Base-by-base conservation (phyloP, 805 yeast species). In the Cyberlindnera maclurae region DNA sequence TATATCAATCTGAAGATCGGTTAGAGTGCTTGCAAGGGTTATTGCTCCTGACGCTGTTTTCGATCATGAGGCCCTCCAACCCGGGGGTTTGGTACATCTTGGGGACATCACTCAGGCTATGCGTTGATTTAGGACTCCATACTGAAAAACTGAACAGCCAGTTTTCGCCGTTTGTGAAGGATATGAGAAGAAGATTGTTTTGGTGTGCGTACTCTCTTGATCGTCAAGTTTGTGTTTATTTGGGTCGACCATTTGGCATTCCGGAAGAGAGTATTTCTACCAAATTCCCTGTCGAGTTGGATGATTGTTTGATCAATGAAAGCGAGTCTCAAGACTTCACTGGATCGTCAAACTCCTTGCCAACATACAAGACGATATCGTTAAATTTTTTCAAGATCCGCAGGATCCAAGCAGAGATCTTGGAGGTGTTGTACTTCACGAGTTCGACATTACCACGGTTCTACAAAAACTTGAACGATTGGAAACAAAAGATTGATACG, bases 81-180 rank as follows among this genome's bases (percentile, higher is more conserved):
- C 95, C 96, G 0, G 93, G 95, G 4, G 86, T 85, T n/a, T 88
- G 97, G 97, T 85, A 85, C 55, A 76, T 83, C 4, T 63, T 85
- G 46, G 96, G 96, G 0, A 75, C 85, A 2, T 88, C 90, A 0
- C 59, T 86, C 36, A 68, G 96, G 43, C 59, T 85, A 36, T 79
- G 90, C 49, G 85, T 87, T 22, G 96, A 88, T 58, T 59, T 88
- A 43, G 96, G 95, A 1, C 64, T 88, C 7, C 96, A 88, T 58
- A 75, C 77, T 28, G 96, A 87, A 51, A 62, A 60, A 37, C 44
- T 61, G 29, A 58, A 66, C 39, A 46, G 36, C 35, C 59, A 60
- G 16, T 60, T 62, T 39, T 78, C 78, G 44, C 73, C 82, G 0
- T 78, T 72, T 50, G 64, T 72, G 0, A 62, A 73, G 26, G 97